These are phyloP conservation scores for Rachicladosporium sp. DNA, from an alignment of 2,329 filamentous ascomycete genomes.

Conservation along the genomic window DNA sequence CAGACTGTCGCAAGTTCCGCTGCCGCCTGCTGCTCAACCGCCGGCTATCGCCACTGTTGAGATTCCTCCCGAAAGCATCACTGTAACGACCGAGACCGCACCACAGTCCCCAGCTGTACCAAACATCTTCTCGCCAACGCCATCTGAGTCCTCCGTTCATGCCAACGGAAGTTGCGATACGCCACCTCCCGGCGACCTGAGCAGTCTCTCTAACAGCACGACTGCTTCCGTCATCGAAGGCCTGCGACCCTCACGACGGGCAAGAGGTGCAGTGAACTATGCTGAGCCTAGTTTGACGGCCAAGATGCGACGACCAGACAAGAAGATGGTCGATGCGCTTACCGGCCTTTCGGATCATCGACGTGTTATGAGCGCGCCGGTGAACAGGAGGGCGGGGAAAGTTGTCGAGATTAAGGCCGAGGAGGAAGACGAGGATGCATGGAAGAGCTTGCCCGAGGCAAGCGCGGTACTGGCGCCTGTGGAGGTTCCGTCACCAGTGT, in stretches of 20 bases:
- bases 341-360: conserved; percentile 19
- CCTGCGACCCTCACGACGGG: conserved; percentile 31
- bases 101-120: conserved; percentile 20
- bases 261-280: conserved; percentile 36
- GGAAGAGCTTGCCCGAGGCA: conserved; percentile 10
- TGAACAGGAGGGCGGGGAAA: conserved; percentile 6
- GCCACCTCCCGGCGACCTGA: conserved; percentile 30
- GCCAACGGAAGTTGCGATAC: conserved; percentile 22
- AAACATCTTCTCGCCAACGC: conserved; percentile 32
- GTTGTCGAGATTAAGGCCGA: conserved; percentile 19
- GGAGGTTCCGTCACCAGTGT: conserved; percentile 1
- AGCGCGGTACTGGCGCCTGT: background rate
- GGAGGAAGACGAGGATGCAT: conserved; percentile 10
- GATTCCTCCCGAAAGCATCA: background rate
- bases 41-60: conserved; percentile 12
- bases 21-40: conserved; percentile 10
- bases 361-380: conserved; percentile 16
- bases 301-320: conserved; percentile 38
- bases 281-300: conserved; percentile 37
- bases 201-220: conserved; percentile 15
- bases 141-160: conserved; percentile 29
- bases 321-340: conserved; percentile 36
- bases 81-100: conserved; percentile 3
- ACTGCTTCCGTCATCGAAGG: conserved; percentile 8
- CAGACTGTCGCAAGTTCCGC: conserved; percentile 10